These are phyloP conservation scores for Tetrapisispora namnaoensis DNA, from an alignment of 805 yeast species.

Conservation along the genomic window DNA sequence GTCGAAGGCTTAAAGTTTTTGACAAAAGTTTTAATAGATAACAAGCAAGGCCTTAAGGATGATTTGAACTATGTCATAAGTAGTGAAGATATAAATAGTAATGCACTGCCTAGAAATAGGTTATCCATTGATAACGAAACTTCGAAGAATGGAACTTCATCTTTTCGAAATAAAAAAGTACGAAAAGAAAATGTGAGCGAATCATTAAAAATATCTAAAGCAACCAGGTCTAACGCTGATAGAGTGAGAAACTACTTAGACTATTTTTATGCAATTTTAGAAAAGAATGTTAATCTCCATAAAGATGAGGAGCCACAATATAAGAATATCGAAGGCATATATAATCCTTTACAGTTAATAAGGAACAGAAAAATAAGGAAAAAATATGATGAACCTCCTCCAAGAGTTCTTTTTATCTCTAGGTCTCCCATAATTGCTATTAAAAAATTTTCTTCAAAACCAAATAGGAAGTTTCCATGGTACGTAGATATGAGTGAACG, in stretches of 20 bases:
- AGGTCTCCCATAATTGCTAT: slow-evolving; percentile 52
- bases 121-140: not conserved
- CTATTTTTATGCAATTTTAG: slow-evolving; percentile 40
- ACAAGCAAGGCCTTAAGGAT: slow-evolving; percentile 24
- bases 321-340: slow-evolving; percentile 53
- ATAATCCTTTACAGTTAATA: slow-evolving; percentile 76
- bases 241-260: slow-evolving; percentile 32
- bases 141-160: not conserved
- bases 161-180: not conserved
- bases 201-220: slow-evolving; percentile 8
- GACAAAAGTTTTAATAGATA: slow-evolving; percentile 21
- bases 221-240: slow-evolving; percentile 24
- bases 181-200: not conserved
- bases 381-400: slow-evolving; percentile 33
- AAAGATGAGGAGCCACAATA: slow-evolving; percentile 17
- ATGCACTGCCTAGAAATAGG: not conserved
- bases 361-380: slow-evolving; percentile 56
- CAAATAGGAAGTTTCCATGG: slow-evolving; percentile 43
- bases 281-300: slow-evolving; percentile 30
- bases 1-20: slow-evolving; percentile 13
- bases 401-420: slow-evolving; percentile 36
- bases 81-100: not conserved
- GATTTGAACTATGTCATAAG: slow-evolving; percentile 18
- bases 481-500: slow-evolving; percentile 53
- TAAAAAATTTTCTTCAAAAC: slow-evolving; percentile 43